Percentiles rank a stretch among this genome's conserved stretches.
Evolutionary conservation across 108 stramenopile genomes (phyloP).

Genomic region (Fragilariopsis cylindrus): DNA sequence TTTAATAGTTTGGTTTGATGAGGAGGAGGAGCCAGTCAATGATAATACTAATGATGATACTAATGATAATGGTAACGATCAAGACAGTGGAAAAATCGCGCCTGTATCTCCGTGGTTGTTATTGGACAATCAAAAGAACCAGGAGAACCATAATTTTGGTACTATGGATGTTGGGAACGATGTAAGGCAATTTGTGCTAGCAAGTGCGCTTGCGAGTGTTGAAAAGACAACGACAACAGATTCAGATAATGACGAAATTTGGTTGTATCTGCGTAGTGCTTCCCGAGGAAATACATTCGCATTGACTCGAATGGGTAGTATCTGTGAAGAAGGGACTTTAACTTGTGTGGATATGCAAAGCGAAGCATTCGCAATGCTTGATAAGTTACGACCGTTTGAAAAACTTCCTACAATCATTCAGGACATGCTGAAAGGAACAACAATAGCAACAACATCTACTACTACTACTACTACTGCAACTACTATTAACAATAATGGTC

Average conservation of each 20-base stretch:
- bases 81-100: not conserved
- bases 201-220: constrained; percentile 47
- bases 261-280: constrained; percentile 61
- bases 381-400: constrained; percentile 9
- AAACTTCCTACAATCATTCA: constrained; percentile 13
- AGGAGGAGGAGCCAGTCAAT: constrained; percentile 10
- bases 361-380: constrained; percentile 17
- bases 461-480: too few relatives aligned
- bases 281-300: constrained; percentile 58
- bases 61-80: not conserved
- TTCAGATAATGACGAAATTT: constrained; percentile 7
- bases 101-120: constrained; percentile 50
- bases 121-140: constrained; percentile 9
- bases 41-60: constrained; percentile 1
- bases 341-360: constrained; percentile 8
- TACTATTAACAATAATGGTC: not conserved
- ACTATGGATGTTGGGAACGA: constrained; percentile 34
- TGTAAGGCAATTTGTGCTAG: constrained; percentile 68
- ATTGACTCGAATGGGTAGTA: constrained; percentile 52
- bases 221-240: not conserved
- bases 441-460: too few relatives aligned
- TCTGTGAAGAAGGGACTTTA: constrained; percentile 45
- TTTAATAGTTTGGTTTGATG: constrained; percentile 73
- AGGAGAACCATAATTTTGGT: not conserved
- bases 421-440: not conserved